Evolutionary conservation across 2,329 filamentous ascomycete species (phyloP), one percentile per base, ranked within the genome.

Genomic region (Trichoderma gracile): DNA sequence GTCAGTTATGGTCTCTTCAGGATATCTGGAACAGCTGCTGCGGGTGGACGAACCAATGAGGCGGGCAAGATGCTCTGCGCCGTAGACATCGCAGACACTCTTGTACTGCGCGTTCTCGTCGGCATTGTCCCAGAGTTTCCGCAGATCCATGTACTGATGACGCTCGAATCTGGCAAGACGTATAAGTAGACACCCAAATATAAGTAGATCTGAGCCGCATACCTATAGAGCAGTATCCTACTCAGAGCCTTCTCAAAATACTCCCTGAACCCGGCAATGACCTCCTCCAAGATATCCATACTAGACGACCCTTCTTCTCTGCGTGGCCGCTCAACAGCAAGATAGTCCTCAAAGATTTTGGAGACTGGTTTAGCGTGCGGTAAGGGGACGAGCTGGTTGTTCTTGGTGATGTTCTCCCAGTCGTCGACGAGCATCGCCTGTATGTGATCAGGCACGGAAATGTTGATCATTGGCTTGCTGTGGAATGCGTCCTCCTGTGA

Each of bases 341-440:
- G 81, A 75, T 97, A 99, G 68, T 94, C 90, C 55, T 92, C 84
- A 17, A 99, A 80, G 67, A 99, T 92, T 68, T 86, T 80, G 68
- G 85, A 86, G 66, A 95, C 92, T 1, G 94, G 87, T 58, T 89
- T 86, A 30, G 84, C 81, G 53, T 92, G 89, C 0, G 95, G 95
- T 17, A 99, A 82, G 1, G 91, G 89, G 38, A 97, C 92, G 4
- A 98, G 87, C 73, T 94, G 91, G 70, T 92, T 87, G 74, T 96
- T 95, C 79, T 97, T 98, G 64, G 95, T 99, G 67, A 99, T 88
- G 71, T 97, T 96, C 77, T 99, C 95, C 95, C 95, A 99, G 76
- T 99, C 95, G 74, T 99, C 95, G 23, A 99, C 95, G 3, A 99
- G 86, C 67, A 96, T 84, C 17, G 91, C 92, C 80, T 98, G 97